Conservation (phyloP, 352 stramenopile genomes). For the Phytophthora vignae region DNA sequence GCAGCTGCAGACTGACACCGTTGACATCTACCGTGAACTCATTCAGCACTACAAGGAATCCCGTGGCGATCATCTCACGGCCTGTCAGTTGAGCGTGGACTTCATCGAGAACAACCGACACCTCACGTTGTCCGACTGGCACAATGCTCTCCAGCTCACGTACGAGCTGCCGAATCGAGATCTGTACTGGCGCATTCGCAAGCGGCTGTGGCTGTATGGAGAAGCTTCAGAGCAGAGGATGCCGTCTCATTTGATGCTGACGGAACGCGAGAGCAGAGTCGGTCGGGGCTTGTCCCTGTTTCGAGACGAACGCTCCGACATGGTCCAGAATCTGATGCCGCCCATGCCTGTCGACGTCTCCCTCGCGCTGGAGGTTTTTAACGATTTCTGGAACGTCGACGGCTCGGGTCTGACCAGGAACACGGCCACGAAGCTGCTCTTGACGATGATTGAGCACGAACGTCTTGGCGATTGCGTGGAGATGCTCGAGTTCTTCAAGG, state of each 20-base stretch:
- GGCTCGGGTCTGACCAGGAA: conserved; percentile 11
- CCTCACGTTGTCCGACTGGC: conserved; percentile 57
- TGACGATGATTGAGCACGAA: conserved; percentile 19
- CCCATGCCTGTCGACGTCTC: conserved; percentile 4
- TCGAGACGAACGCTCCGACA: background rate
- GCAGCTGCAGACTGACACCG: conserved; percentile 44
- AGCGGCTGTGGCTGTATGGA: conserved; percentile 63
- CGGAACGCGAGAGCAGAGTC: background rate
- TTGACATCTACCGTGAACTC: conserved; percentile 53
- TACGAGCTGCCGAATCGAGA: conserved; percentile 51
- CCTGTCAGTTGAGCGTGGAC: conserved; percentile 53
- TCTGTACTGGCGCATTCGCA: conserved; percentile 77
- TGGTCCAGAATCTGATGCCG: background rate
- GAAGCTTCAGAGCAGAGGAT: conserved; percentile 4
- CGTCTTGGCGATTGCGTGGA: conserved; percentile 15
- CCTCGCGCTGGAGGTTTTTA: conserved; percentile 21
- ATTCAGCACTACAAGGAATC: conserved; percentile 54
- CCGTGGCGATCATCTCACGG: conserved; percentile 43
- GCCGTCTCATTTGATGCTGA: conserved; percentile 10
- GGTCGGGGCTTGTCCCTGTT: background rate
- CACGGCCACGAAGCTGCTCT: conserved; percentile 19
- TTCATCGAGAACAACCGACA: conserved; percentile 69
- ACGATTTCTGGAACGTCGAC: conserved; percentile 13
- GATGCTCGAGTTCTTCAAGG: conserved; percentile 25
- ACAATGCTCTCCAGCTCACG: conserved; percentile 50